A percentile compares a stretch with the other conserved stretches of the same genome.
Conservation (phyloP, 495 filamentous ascomycete genomes). For the Neurospora terricola region DNA sequence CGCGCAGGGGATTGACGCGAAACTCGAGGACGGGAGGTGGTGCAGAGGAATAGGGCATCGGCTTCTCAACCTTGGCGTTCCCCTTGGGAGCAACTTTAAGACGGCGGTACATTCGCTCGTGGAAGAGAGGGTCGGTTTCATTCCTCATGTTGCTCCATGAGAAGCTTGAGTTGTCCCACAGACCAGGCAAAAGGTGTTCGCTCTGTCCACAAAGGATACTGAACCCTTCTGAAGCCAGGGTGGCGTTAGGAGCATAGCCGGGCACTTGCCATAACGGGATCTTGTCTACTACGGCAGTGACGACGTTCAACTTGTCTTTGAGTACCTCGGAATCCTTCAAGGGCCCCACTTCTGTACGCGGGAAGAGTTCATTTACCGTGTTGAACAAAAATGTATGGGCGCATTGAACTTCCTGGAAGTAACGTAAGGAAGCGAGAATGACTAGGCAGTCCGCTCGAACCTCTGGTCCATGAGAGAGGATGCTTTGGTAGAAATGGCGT, state of each 20-base stretch:
- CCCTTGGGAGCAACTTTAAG: not conserved
- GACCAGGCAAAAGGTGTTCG: conserved; percentile 21
- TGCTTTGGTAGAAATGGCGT: not conserved
- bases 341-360: not conserved
- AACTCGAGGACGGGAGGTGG: conserved; percentile 8
- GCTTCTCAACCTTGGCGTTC: not conserved
- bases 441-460: not conserved
- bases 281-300: conserved; percentile 29
- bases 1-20: not conserved
- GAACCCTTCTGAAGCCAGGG: conserved; percentile 26
- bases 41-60: conserved; percentile 2
- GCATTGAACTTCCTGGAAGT: not conserved
- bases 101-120: not conserved
- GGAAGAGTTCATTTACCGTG: not conserved
- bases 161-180: conserved; percentile 12
- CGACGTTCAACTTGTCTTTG: conserved; percentile 12
- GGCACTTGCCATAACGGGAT: conserved; percentile 12
- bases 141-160: not conserved
- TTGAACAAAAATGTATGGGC: not conserved
- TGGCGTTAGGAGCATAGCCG: conserved; percentile 4
- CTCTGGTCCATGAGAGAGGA: not conserved
- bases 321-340: not conserved
- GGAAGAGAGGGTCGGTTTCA: not conserved
- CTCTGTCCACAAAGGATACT: conserved; percentile 27
- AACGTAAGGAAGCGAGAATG: not conserved